A percentile compares a stretch with the other conserved stretches of the same genome.
These are phyloP conservation scores for Rhodofomes roseus DNA, from an alignment of 1,284 basidiomycete genomes.

Conservation along the genomic window DNA sequence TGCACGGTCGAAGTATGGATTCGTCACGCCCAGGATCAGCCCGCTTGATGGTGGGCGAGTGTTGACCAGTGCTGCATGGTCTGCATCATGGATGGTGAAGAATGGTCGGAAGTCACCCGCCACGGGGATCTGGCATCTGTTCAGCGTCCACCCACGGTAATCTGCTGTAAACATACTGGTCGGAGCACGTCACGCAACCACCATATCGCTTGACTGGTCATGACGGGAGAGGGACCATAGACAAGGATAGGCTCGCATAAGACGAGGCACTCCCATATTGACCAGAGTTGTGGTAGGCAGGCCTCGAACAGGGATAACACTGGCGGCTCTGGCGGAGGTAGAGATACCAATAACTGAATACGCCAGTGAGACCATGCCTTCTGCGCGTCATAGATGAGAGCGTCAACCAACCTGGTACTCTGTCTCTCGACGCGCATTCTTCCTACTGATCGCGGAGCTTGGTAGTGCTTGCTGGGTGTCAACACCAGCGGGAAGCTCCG, in stretches of 20 bases:
- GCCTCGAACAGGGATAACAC: constrained; percentile 75
- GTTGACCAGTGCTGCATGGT: constrained; percentile 75
- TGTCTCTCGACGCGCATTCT: constrained; percentile 16
- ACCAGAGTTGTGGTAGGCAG: constrained; percentile 81
- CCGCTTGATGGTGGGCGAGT: constrained; percentile 84
- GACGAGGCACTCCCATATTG: constrained; percentile 90
- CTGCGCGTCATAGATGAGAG: background rate
- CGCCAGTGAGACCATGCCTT: background rate
- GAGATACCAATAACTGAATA: constrained; percentile 72
- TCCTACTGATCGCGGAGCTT: constrained; percentile 7
- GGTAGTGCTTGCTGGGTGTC: constrained; percentile 71
- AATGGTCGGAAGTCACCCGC: constrained; percentile 89
- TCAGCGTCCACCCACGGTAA: background rate
- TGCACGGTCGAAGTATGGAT: constrained; percentile 88
- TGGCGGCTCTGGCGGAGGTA: constrained; percentile 64
- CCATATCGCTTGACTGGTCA: constrained; percentile 84
- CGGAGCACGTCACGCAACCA: constrained; percentile 88
- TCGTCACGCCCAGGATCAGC: constrained; percentile 87
- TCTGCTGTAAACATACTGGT: constrained; percentile 53
- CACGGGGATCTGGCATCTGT: constrained; percentile 63
- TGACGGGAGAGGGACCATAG: constrained; percentile 77
- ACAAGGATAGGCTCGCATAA: constrained; percentile 88
- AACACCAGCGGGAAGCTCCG: constrained; percentile 64
- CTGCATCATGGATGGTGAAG: constrained; percentile 93
- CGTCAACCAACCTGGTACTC: background rate